Evolutionary conservation across 768 basidiomycete species (phyloP), one percentile per base, ranked within the genome.

Genomic region (Podaxis sp.): DNA sequence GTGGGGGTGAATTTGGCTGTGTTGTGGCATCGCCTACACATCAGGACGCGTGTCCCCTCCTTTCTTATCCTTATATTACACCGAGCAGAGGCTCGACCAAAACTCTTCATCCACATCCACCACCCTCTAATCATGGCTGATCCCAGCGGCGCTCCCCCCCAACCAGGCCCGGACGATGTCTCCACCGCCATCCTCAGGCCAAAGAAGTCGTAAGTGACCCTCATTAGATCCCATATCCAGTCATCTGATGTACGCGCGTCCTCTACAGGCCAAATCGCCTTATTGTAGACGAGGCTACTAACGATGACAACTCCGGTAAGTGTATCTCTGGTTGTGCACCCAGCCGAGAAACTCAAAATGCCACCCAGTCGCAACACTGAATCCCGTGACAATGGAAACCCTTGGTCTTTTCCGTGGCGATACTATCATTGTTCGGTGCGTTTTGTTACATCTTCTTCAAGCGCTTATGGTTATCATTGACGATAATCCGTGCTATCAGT

Each of bases 361-460:
- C 54, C 58, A n/a, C 53, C 6, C 56, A 90, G 96, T 98, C 66
- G 96, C 95, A 59, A 96, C 93, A 27, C 80, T 98, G 40, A 93
- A 96, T 79, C 95, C 97, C 51, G 88, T 88, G 42, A 99, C 96
- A 38, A 98, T 98, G 95, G 97, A 98, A 77, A 72, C 81, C 7
- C 85, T 99, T 55, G 86, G 87, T 62, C 84, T 99, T 62, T 99
- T 98, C 84, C 86, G 95, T 59, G 97, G 97, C 18, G 97, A 99
- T 73, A 98, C 96, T 14, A 89, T 97, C 72, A 95, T 96, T 65
- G 84, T 95, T 65, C 83, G 92, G 94, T 95, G 69, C 61, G 79
- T 70, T n/a, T 47, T 1, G 23, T 32, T 32, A 32, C 32, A 32
- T 32, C 32, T 42, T 35, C 5, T 48, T 18, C 7, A 21, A 21